phyloP scores from a whole-genome alignment of 2,329 filamentous ascomycete species.

The Didymella exigua region DNA sequence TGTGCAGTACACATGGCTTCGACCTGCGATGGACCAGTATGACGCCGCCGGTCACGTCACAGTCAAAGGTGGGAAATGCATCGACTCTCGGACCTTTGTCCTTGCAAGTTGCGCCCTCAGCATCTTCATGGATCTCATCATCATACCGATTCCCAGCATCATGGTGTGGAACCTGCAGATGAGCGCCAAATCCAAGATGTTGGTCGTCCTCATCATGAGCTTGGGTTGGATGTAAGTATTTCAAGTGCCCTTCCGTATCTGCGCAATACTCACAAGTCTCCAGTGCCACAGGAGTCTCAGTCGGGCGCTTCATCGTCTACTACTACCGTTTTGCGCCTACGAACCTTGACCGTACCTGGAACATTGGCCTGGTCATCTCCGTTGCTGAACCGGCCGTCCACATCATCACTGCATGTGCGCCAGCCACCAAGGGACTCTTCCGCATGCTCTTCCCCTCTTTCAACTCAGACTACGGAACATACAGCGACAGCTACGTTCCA shows the following conservation, averaged over 20 bases:
- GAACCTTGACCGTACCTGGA: constrained; percentile 40
- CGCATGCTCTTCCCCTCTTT: constrained; percentile 44
- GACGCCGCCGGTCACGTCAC: constrained; percentile 32
- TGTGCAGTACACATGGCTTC: constrained; percentile 36
- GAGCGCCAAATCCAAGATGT: constrained; percentile 44
- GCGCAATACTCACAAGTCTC: background rate
- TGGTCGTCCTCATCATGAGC: constrained; percentile 42
- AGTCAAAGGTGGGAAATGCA: constrained; percentile 40
- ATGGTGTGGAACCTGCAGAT: constrained; percentile 54
- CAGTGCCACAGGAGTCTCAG: constrained; percentile 42
- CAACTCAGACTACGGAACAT: constrained; percentile 22
- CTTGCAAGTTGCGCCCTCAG: constrained; percentile 42
- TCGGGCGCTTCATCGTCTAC: constrained; percentile 50
- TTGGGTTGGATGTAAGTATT: constrained; percentile 43
- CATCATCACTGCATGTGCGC: constrained; percentile 61
- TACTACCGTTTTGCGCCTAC: constrained; percentile 46
- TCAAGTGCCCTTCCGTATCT: background rate
- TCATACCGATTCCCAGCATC: constrained; percentile 50
- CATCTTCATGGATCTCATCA: constrained; percentile 49
- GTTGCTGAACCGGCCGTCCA: constrained; percentile 52
- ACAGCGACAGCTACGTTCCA: constrained; percentile 19
- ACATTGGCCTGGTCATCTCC: constrained; percentile 47
- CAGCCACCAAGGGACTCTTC: constrained; percentile 58
- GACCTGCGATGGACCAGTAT: constrained; percentile 38
- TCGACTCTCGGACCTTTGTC: constrained; percentile 43